Percentiles rank a stretch among this genome's conserved stretches.
phyloP scores from a whole-genome alignment of 805 yeast species.

The Candida coleopterorum region DNA sequence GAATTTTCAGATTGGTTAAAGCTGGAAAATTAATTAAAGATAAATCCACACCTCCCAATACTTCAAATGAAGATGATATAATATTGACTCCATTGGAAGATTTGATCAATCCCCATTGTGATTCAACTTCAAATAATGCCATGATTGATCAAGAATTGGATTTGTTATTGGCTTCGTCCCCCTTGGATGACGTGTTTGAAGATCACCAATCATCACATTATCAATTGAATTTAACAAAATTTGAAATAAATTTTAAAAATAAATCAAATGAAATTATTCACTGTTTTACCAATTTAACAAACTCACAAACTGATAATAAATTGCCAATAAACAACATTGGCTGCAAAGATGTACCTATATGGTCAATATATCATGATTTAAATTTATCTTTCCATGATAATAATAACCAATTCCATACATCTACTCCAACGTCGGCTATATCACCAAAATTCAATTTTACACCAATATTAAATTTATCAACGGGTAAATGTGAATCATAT shows the following conservation, averaged over 20 bases:
- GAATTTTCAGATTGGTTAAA: conserved; percentile 26
- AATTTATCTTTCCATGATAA: no score
- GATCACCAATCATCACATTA: not conserved
- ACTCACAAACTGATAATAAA: not conserved
- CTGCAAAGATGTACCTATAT: conserved; percentile 14
- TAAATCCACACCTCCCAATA: not conserved
- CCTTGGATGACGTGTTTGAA: conserved; percentile 10
- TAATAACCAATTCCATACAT: conserved; percentile 6
- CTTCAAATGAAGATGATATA: conserved; percentile 19
- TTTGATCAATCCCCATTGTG: conserved; percentile 14
- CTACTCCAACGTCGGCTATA: conserved; percentile 17
- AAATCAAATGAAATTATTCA: conserved; percentile 1
- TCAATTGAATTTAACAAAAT: conserved; percentile 7
- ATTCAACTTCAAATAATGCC: conserved; percentile 21
- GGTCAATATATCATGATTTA: conserved; percentile 16
- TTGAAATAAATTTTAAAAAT: conserved; percentile 9
- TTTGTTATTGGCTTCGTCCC: conserved; percentile 24
- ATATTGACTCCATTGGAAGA: conserved; percentile 26
- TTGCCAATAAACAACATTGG: not conserved
- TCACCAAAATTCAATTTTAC: conserved; percentile 2
- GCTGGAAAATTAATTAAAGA: conserved; percentile 18
- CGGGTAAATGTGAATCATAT: conserved; percentile 22
- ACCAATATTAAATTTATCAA: conserved; percentile 13
- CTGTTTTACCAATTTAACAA: conserved; percentile 3
- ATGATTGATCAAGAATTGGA: conserved; percentile 28